phyloP scores from a whole-genome alignment of 768 basidiomycete genomes.

The Lentinula aciculospora region DNA sequence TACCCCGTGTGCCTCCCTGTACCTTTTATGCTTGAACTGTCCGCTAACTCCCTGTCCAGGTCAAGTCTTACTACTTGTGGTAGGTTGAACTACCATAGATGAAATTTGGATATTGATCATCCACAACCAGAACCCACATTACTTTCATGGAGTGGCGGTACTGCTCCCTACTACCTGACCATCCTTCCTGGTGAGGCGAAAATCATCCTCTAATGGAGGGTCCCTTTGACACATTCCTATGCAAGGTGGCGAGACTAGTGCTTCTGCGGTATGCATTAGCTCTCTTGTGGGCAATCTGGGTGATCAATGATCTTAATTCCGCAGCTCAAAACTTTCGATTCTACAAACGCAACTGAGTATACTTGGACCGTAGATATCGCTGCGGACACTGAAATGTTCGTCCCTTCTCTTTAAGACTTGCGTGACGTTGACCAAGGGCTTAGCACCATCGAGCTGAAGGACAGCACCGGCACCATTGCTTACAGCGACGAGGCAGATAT shows the following conservation, averaged over 20 bases:
- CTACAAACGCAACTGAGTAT: conserved; percentile 30
- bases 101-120: background rate
- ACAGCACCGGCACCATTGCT: conserved; percentile 44
- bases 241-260: conserved; percentile 48
- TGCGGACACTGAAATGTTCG: conserved; percentile 42
- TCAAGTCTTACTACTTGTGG: background rate
- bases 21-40: background rate
- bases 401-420: background rate
- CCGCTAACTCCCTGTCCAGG: background rate
- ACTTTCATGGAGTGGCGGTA: conserved; percentile 48
- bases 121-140: conserved; percentile 47
- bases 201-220: background rate
- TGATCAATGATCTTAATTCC: conserved; percentile 8
- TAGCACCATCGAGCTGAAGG: conserved; percentile 56
- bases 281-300: conserved; percentile 7
- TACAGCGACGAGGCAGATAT: conserved; percentile 51
- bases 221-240: background rate
- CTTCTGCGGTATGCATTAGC: conserved; percentile 39
- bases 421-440: conserved; percentile 5
- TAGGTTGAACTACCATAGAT: background rate
- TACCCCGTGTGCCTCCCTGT: conserved; percentile 53
- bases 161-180: conserved; percentile 51
- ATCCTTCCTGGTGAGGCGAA: conserved; percentile 51
- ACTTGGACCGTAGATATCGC: conserved; percentile 55
- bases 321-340: conserved; percentile 51